phyloP scores from a whole-genome alignment of 2,329 filamentous ascomycete species.

The Myrmaecium sp. region DNA sequence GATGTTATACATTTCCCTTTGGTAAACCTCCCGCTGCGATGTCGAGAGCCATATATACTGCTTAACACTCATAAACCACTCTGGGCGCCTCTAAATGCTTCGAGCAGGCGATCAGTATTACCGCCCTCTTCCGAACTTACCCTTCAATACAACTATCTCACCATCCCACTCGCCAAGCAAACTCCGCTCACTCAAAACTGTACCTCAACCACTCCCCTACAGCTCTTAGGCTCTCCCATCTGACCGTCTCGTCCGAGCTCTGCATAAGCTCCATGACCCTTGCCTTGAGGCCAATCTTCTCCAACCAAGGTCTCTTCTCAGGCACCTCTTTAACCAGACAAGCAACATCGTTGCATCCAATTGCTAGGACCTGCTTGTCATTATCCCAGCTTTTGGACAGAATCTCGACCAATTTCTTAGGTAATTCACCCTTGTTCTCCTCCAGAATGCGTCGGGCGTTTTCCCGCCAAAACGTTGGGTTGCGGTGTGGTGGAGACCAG shows the following conservation, averaged over 20 bases:
- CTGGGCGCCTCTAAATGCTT: no score
- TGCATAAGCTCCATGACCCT: constrained; percentile 89
- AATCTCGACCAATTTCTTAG: constrained; percentile 71
- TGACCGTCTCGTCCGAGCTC: constrained; percentile 70
- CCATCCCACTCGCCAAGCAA: neutral
- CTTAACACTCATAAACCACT: no score
- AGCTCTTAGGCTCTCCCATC: constrained; percentile 83
- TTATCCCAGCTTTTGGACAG: constrained; percentile 70
- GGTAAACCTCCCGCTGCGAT: no score
- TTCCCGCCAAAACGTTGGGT: constrained; percentile 76
- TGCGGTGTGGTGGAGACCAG: constrained; percentile 85
- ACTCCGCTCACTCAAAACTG: constrained; percentile 23
- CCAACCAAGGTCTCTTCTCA: constrained; percentile 62
- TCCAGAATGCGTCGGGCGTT: constrained; percentile 80
- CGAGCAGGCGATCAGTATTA: no score
- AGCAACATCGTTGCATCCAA: constrained; percentile 88
- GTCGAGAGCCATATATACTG: no score
- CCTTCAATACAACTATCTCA: no score
- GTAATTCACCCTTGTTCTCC: constrained; percentile 60
- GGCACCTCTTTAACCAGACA: constrained; percentile 76
- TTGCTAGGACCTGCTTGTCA: constrained; percentile 71
- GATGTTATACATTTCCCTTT: no score
- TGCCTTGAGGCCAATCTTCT: constrained; percentile 70
- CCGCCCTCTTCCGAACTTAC: no score
- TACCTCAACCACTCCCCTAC: constrained; percentile 64